A percentile compares a stretch with the other conserved stretches of the same genome.
Conservation (phyloP, 2,329 filamentous ascomycete genomes). For the Orbilia quercus region DNA sequence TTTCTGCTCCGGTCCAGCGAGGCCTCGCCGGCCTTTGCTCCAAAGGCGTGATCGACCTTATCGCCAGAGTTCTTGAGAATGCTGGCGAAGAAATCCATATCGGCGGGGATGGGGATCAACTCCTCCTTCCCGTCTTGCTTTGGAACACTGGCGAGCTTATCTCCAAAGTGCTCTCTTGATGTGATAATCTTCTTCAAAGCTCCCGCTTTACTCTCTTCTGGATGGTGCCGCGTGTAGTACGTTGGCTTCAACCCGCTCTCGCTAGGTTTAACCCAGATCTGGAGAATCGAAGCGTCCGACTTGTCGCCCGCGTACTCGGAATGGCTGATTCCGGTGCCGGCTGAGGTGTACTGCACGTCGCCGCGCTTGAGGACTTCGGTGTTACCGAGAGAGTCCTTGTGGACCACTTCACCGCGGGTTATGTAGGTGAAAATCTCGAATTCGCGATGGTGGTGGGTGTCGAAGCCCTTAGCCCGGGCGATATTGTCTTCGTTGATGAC, state of each 20-base stretch:
- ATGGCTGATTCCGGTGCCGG: conserved; percentile 53
- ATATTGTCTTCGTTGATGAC: conserved; percentile 93
- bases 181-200: conserved; percentile 52
- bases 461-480: conserved; percentile 78
- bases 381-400: conserved; percentile 77
- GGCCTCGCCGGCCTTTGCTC: conserved; percentile 38
- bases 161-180: conserved; percentile 48
- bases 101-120: conserved; percentile 53
- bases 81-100: conserved; percentile 54
- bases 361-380: conserved; percentile 52
- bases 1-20: conserved; percentile 34
- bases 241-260: conserved; percentile 43
- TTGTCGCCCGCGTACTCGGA: conserved; percentile 49
- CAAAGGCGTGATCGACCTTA: conserved; percentile 33
- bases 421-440: conserved; percentile 93
- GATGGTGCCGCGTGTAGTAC: conserved; percentile 52
- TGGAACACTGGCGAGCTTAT: conserved; percentile 41
- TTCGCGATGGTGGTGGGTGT: conserved; percentile 84
- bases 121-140: conserved; percentile 55
- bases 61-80: conserved; percentile 43
- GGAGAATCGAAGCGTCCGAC: conserved; percentile 44
- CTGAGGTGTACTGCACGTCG: conserved; percentile 53
- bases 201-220: conserved; percentile 46
- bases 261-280: conserved; percentile 54
- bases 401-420: conserved; percentile 84